These are phyloP conservation scores for Phascolomyces articulosus DNA, from an alignment of 371 early-diverging fungal genomes.

Conservation along the genomic window DNA sequence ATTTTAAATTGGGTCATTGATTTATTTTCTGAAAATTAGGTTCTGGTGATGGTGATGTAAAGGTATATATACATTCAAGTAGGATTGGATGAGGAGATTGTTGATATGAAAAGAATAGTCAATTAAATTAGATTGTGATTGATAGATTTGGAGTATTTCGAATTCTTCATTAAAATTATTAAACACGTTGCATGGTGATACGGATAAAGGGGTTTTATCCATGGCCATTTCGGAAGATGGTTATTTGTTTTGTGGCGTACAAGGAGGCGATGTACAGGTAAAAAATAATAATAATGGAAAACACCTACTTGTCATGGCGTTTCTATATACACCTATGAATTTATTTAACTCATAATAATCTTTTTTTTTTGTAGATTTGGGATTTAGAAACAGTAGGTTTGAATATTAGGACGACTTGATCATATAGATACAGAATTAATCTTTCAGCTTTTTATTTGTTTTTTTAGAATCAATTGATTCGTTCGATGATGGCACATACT, in stretches of 20 bases:
- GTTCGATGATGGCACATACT: constrained; percentile 66
- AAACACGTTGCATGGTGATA: constrained; percentile 51
- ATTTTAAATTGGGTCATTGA: background rate
- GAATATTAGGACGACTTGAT: no score
- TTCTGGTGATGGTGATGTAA: constrained; percentile 76
- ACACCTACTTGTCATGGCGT: no score
- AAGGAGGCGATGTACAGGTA: constrained; percentile 76
- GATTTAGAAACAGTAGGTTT: constrained; percentile 73
- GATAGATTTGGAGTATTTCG: constrained; percentile 61
- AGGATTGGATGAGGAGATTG: background rate
- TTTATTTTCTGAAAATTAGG: constrained; percentile 25
- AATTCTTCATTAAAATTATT: constrained; percentile 44
- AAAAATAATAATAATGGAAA: background rate
- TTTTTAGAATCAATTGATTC: constrained; percentile 62
- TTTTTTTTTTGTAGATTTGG: no score
- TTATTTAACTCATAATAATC: no score
- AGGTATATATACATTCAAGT: constrained; percentile 45
- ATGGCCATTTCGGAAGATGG: constrained; percentile 70
- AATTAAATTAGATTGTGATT: no score
- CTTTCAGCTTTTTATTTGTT: background rate
- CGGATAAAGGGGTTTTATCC: constrained; percentile 64
- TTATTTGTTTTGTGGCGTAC: constrained; percentile 77
- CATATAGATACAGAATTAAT: no score
- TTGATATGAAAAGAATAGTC: no score
- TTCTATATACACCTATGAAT: no score